Conservation (phyloP, 1,284 basidiomycete species). For the Lignosus rhinocerotis region DNA sequence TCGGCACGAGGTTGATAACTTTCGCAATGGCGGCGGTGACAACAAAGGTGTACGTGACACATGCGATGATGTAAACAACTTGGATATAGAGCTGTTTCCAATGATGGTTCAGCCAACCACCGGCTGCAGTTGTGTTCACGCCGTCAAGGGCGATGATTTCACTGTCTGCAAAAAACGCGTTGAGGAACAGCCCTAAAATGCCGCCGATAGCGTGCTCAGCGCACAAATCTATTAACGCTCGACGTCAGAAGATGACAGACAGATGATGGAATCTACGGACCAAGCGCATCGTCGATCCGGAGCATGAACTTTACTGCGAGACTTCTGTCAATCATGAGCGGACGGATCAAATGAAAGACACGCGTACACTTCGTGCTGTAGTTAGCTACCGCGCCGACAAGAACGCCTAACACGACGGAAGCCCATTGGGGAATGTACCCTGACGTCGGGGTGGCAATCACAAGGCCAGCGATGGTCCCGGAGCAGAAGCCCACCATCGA, state of each 20-base stretch:
- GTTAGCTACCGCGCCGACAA: slow-evolving; percentile 80
- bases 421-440: slow-evolving; percentile 70
- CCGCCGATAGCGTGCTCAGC: slow-evolving; percentile 93
- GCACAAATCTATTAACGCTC: slow-evolving; percentile 61
- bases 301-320: slow-evolving; percentile 65
- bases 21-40: slow-evolving; percentile 71
- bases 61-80: slow-evolving; percentile 78
- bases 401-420: slow-evolving; percentile 75
- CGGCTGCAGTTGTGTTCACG: slow-evolving; percentile 64
- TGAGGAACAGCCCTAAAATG: slow-evolving; percentile 79
- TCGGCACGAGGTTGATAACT: slow-evolving; percentile 75
- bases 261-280: slow-evolving; percentile 6
- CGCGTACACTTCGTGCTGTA: slow-evolving; percentile 81
- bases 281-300: slow-evolving; percentile 77
- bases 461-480: slow-evolving; percentile 86
- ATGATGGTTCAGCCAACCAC: slow-evolving; percentile 75
- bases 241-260: background rate
- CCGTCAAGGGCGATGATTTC: slow-evolving; percentile 72
- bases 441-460: slow-evolving; percentile 87
- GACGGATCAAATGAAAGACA: background rate
- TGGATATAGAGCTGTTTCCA: slow-evolving; percentile 84
- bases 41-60: slow-evolving; percentile 65
- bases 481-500: slow-evolving; percentile 85
- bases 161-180: slow-evolving; percentile 76
- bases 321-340: too few relatives aligned